A percentile compares a stretch with the other conserved stretches of the same genome.
phyloP scores from a whole-genome alignment of 495 filamentous ascomycete species.

The Amorphotheca resinae region DNA sequence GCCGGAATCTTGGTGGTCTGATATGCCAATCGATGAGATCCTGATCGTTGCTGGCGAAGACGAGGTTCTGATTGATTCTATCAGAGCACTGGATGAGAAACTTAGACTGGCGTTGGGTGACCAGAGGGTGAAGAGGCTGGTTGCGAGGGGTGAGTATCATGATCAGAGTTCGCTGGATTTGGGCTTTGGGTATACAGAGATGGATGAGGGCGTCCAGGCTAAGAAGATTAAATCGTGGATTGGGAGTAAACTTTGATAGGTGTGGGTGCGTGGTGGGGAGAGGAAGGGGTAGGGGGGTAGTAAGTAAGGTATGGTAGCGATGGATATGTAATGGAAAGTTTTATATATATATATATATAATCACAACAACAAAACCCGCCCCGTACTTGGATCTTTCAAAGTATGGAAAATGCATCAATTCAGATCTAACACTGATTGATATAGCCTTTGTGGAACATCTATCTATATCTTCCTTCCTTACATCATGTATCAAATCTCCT shows the following conservation, averaged over 20 bases:
- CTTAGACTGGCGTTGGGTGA: conserved; percentile 17
- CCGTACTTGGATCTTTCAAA: too few relatives aligned
- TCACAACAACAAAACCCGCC: too few relatives aligned
- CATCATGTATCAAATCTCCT: too few relatives aligned
- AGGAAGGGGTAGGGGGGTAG: too few relatives aligned
- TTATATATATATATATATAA: too few relatives aligned
- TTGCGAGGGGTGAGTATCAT: conserved; percentile 25
- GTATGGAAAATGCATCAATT: too few relatives aligned
- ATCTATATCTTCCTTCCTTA: too few relatives aligned
- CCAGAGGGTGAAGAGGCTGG: conserved; percentile 16
- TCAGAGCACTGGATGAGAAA: conserved; percentile 36
- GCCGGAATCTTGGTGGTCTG: conserved; percentile 41
- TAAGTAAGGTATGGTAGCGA: too few relatives aligned
- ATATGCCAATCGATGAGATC: conserved; percentile 31
- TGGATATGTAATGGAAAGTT: too few relatives aligned
- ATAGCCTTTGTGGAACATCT: too few relatives aligned
- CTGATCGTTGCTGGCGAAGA: conserved; percentile 40
- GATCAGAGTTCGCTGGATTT: conserved; percentile 28
- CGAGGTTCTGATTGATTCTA: conserved; percentile 46
- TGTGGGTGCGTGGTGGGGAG: too few relatives aligned
- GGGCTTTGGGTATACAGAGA: conserved; percentile 24
- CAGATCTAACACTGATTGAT: too few relatives aligned
- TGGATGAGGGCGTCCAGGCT: conserved; percentile 12
- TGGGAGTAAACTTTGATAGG: conserved; percentile 11
- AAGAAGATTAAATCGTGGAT: conserved; percentile 18